Base-by-base conservation (phyloP, 2,329 filamentous ascomycete species). In the Ascochyta clinopodiicola region DNA sequence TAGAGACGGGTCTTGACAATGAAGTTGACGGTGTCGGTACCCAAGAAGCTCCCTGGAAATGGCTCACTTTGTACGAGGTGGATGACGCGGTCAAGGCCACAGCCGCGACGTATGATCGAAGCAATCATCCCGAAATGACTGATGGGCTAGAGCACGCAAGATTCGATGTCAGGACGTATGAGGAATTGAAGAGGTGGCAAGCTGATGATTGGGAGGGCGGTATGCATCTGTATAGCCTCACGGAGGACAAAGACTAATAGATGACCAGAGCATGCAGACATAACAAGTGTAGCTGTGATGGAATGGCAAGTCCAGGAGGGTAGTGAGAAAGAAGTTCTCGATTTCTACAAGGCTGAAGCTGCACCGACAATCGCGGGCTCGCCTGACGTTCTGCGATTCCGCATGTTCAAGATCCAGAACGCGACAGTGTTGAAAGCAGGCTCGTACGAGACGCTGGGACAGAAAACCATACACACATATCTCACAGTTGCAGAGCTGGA, bases 201-300 rank as follows among this genome's bases (percentile, higher is more conserved):
- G 40, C 40, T 21, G 32, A 45, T 15, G 57, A 51, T n/a, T 60
- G 57, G 57, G 19, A 60, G 2, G 57, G 54, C 31, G 37, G 57
- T 54, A 45, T 4, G 48, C 19, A 21, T 4, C 9, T 6, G 6
- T 34, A 27, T 9, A 24, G 19, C n/a, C 19, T 19, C 13, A 36
- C 7, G 5, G 15, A 27, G 13, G 21, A 4, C 8, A 2, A 9
- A 22, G 13, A 25, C 32, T 59, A 25, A 51, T 10, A 12, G 17
- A 2, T 19, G 10, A 3, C 12, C 44, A 60, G 57, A 54, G 31
- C 37, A 48, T 24, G n/a, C 22, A 29, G 54, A 57, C 19, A 19
- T 60, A 9, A 44, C 15, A 7, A 60, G 57, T 13, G 57, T 60
- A 44, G 53, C 57, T 31, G 49, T 54, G 12, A 60, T 60, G 57